phyloP scores from a whole-genome alignment of 495 filamentous ascomycete species.

The Aspergillus ellipticus region DNA sequence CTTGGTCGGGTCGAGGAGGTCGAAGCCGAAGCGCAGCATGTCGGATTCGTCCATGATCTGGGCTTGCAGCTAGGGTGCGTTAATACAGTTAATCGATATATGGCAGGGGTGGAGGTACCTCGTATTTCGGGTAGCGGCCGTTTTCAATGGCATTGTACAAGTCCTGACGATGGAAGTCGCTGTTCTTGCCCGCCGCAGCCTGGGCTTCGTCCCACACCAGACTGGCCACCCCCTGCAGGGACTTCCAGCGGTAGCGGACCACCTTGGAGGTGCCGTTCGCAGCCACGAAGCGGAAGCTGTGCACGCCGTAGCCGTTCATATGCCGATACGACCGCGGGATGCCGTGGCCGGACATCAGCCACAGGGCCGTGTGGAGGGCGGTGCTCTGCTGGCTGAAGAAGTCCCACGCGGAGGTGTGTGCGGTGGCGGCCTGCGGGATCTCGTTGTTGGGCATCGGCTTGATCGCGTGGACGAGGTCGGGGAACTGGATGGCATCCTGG shows the following conservation, averaged over 20 bases:
- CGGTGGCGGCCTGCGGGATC: constrained; percentile 64
- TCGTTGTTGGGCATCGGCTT: constrained; percentile 65
- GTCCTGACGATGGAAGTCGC: constrained; percentile 65
- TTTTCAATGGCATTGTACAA: constrained; percentile 63
- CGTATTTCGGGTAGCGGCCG: constrained; percentile 65
- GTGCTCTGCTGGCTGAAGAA: constrained; percentile 65
- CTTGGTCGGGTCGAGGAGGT: constrained; percentile 70
- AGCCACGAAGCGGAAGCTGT: constrained; percentile 65
- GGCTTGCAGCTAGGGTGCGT: constrained; percentile 43
- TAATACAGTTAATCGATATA: neutral
- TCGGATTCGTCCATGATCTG: constrained; percentile 68
- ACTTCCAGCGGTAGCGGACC: constrained; percentile 67
- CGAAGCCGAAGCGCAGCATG: constrained; percentile 59
- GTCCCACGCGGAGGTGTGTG: constrained; percentile 69
- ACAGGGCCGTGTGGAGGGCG: constrained; percentile 58
- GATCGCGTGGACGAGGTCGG: constrained; percentile 59
- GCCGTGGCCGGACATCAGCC: constrained; percentile 65
- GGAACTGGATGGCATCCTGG: constrained; percentile 41
- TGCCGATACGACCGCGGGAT: constrained; percentile 66
- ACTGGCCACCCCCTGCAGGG: constrained; percentile 59
- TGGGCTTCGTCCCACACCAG: constrained; percentile 68
- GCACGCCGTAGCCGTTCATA: constrained; percentile 66
- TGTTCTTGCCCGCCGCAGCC: constrained; percentile 61
- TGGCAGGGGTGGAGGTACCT: constrained; percentile 31
- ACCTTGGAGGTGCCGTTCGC: constrained; percentile 58